Conservation (phyloP, 805 yeast genomes). For the Kurtzmaniella fragi region DNA sequence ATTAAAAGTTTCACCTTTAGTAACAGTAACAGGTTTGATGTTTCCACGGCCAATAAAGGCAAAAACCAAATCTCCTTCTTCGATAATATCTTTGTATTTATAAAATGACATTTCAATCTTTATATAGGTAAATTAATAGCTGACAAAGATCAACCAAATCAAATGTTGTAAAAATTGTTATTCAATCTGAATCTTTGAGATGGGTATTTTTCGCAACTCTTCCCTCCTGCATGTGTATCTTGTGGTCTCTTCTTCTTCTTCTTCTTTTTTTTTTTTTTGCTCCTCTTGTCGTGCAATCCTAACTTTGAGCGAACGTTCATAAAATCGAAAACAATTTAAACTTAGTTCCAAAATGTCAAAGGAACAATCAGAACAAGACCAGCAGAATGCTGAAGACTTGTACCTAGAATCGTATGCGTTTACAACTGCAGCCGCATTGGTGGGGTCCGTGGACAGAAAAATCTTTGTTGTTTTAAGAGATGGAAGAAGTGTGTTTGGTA, state of each 20-base stretch:
- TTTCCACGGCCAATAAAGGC: conserved; percentile 80
- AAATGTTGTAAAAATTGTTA: too few species aligned
- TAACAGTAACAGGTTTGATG: conserved; percentile 67
- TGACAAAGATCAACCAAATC: too few species aligned
- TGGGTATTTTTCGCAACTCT: too few species aligned
- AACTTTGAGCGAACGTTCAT: too few species aligned
- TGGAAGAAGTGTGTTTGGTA: conserved; percentile 84
- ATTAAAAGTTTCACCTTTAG: conserved; percentile 57
- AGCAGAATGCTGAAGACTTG: conserved; percentile 45
- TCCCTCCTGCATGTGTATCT: too few species aligned
- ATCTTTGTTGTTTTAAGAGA: conserved; percentile 85
- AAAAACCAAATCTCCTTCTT: conserved; percentile 82
- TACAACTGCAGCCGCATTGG: conserved; percentile 87
- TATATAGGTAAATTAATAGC: not conserved
- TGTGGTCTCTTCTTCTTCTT: too few species aligned
- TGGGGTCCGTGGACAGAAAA: conserved; percentile 77
- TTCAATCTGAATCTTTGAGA: too few species aligned
- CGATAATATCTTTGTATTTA: conserved; percentile 59
- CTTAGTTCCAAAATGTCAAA: not conserved
- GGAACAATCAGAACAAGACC: conserved; percentile 9
- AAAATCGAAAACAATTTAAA: too few species aligned
- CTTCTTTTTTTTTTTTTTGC: too few species aligned
- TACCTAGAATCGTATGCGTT: conserved; percentile 77
- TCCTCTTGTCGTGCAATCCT: too few species aligned
- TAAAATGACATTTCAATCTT: conserved; percentile 42